phyloP scores from a whole-genome alignment of 108 stramenopile genomes.

The Aurantiochytrium sp. region DNA sequence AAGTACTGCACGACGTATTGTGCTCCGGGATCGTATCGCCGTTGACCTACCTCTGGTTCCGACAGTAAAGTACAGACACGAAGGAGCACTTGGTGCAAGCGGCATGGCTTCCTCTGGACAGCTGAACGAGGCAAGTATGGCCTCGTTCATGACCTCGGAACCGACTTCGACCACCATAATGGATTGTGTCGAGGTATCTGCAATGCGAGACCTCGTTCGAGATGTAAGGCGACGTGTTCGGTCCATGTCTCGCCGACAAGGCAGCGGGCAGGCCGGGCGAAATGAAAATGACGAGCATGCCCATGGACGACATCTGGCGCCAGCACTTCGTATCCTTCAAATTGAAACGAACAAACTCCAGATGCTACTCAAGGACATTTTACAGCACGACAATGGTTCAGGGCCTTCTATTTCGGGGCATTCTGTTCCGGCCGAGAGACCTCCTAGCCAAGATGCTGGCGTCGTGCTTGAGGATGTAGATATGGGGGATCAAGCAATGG shows the following conservation, averaged over 20 bases:
- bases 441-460: background rate
- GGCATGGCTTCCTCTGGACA: too few relatives aligned
- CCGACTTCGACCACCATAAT: background rate
- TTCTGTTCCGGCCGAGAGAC: too few relatives aligned
- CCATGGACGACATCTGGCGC: background rate
- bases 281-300: background rate
- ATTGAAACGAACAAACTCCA: background rate
- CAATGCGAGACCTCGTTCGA: background rate
- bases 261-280: background rate
- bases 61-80: background rate
- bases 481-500: too few relatives aligned
- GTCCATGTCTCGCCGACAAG: background rate
- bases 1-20: background rate
- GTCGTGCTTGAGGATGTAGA: background rate
- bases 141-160: background rate
- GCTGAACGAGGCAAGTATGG: background rate
- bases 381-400: background rate
- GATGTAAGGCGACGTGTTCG: background rate
- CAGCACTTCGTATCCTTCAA: background rate
- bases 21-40: background rate
- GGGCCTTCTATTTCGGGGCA: too few relatives aligned
- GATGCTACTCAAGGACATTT: background rate
- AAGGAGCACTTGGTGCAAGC: background rate
- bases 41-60: background rate
- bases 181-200: background rate